These are phyloP conservation scores for Kodamaea sp. DNA, from an alignment of 1,139 yeast genomes.

Conservation along the genomic window DNA sequence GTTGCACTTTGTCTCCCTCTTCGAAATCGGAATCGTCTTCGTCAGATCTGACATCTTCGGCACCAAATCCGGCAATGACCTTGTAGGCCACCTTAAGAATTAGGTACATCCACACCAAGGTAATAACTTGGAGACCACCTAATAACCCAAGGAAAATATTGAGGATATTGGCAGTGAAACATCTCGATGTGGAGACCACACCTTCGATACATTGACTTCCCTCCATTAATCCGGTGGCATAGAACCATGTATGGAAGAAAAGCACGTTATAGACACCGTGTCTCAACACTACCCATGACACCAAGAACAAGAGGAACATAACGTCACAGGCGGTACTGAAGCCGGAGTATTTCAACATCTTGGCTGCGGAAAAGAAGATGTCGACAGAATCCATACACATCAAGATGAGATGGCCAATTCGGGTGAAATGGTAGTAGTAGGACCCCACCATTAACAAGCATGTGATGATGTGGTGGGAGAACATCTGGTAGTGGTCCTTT, in stretches of 20 bases:
- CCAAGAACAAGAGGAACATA: slow-evolving; percentile 66
- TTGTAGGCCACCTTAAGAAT: slow-evolving; percentile 68
- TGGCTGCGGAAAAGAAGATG: slow-evolving; percentile 68
- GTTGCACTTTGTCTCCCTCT: slow-evolving; percentile 12
- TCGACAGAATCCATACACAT: slow-evolving; percentile 86
- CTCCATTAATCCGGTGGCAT: slow-evolving; percentile 37
- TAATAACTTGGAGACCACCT: slow-evolving; percentile 65
- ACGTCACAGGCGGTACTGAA: slow-evolving; percentile 60
- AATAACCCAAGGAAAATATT: slow-evolving; percentile 56
- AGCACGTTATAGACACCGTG: slow-evolving; percentile 76
- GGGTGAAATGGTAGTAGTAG: slow-evolving; percentile 68
- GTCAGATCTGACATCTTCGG: slow-evolving; percentile 83
- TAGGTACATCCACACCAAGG: slow-evolving; percentile 73
- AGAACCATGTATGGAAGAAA: slow-evolving; percentile 51
- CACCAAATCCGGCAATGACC: slow-evolving; percentile 70
- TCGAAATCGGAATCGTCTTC: slow-evolving; percentile 52
- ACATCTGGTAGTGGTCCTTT: slow-evolving; percentile 85
- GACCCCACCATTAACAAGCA: slow-evolving; percentile 68
- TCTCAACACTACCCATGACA: slow-evolving; percentile 70
- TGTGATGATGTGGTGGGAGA: slow-evolving; percentile 84
- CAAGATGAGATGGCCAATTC: slow-evolving; percentile 78
- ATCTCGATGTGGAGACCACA: slow-evolving; percentile 33
- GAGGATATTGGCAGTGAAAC: slow-evolving; percentile 60
- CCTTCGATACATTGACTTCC: slow-evolving; percentile 36
- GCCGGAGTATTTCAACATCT: slow-evolving; percentile 75